Evolutionary conservation across 257 asterid species (phyloP).

Genomic region (Salvia splendens): DNA sequence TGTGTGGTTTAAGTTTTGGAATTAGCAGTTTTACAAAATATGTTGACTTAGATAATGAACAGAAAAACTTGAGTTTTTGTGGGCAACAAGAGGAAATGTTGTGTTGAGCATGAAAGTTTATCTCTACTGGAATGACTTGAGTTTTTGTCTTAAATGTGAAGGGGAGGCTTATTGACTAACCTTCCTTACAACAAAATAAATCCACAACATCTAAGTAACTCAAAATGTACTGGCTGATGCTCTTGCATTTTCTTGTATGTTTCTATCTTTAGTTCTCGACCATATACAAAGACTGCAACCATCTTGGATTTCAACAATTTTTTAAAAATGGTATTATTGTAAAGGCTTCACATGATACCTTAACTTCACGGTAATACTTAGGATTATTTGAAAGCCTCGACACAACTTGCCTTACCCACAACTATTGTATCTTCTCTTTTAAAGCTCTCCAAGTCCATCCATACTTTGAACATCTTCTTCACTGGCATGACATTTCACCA

Average conservation of each 20-base stretch:
- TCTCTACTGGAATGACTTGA: background rate
- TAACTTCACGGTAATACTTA: background rate
- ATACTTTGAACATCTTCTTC: background rate
- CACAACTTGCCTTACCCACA: background rate
- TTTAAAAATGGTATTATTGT: background rate
- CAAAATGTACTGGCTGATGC: background rate
- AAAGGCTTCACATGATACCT: background rate
- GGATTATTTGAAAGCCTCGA: conserved; percentile 2
- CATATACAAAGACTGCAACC: background rate
- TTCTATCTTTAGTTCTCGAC: background rate
- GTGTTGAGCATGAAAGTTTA: conserved; percentile 1
- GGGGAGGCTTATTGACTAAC: background rate
- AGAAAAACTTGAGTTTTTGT: background rate
- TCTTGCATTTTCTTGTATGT: background rate
- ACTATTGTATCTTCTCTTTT: background rate
- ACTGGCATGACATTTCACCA: too few species aligned
- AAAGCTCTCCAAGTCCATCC: background rate
- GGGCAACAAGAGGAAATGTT: background rate
- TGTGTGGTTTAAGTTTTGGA: background rate
- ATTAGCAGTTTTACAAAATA: background rate
- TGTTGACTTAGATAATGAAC: background rate
- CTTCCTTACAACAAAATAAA: background rate
- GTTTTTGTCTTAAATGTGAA: background rate
- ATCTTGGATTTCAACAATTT: background rate
- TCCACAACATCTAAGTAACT: background rate